Base-by-base conservation (phyloP, 2,329 filamentous ascomycete species). In the Calonectria naviculata region DNA sequence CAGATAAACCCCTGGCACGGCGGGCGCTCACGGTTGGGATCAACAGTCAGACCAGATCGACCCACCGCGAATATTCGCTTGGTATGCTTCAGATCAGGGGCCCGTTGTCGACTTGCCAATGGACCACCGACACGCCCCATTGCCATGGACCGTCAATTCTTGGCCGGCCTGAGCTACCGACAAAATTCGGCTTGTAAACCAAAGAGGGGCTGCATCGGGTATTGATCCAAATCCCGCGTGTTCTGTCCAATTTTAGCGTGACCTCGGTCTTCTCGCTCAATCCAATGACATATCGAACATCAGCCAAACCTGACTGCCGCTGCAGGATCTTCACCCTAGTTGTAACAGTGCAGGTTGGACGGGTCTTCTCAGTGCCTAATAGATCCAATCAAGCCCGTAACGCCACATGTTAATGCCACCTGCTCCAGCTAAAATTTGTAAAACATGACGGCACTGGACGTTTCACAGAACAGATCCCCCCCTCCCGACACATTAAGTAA, bases 1-100 rank as follows among this genome's bases (percentile, higher is more conserved):
- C 73, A 73, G 75, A 78, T 76, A 72, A 77, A 76, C 67, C 75
- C 73, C 71, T 71, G 75, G 71, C 69, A 70, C 38, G 65, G 71
- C 70, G 67, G 64, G 52, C 70, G 60, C 46, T 47, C 64, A 36
- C 68, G 67, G 70, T 61, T 71, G 73, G 70, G 76, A 78, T 77
- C 76, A 76, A 71, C 67, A 47, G 67, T 67, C 61, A 61, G 56
- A 47, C 69, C 71, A 71, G 70, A 72, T 74, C 67, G 65, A 65
- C 60, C 64, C 73, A 76, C 52, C 49, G 15, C 56, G 54, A 74
- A 72, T 69, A 68, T 68, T 72, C 70, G 61, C 60, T 72, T 60
- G 65, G 65, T 68, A 63, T 38, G 19, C 54, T 54, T 56, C 63
- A 63, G 36, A 29, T 63, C 63, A 67, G 63, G 66, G 66, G 66